Conservation (phyloP, 257 asterid genomes). For the Marsdenia floribunda region DNA sequence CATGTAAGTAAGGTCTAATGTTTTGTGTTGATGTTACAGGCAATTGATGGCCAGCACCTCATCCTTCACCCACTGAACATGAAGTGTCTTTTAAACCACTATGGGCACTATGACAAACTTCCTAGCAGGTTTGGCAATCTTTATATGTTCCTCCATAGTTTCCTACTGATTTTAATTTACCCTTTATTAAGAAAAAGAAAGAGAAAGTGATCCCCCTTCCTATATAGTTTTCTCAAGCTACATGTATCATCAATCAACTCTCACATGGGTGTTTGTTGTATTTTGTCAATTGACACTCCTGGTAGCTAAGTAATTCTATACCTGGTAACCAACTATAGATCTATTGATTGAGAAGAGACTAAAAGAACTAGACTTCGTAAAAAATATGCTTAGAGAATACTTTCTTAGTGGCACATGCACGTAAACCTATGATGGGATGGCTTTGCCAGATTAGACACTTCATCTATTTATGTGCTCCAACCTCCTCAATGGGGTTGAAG, state of each 20-base stretch:
- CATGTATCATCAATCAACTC: neutral
- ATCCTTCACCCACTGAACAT: constrained; percentile 79
- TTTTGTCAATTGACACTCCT: neutral
- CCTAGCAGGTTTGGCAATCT: constrained; percentile 62
- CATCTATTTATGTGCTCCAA: neutral
- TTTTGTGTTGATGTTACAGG: constrained; percentile 39
- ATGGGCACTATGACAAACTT: constrained; percentile 65
- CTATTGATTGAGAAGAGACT: neutral
- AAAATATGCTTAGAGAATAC: neutral
- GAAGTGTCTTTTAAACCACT: constrained; percentile 91
- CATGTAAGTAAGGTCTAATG: neutral
- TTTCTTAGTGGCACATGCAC: neutral
- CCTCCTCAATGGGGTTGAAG: neutral
- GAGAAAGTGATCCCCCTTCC: neutral
- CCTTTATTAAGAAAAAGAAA: neutral
- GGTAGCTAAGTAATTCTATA: neutral
- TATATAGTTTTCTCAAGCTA: neutral
- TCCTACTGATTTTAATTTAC: neutral
- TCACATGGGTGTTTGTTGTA: neutral
- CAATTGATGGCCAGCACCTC: constrained; percentile 83
- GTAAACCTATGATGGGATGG: too few species aligned
- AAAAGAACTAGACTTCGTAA: neutral
- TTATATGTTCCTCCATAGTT: neutral
- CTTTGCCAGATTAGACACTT: too few species aligned
- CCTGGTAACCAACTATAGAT: neutral